These are phyloP conservation scores for Populus hybrid DNA, from an alignment of 441 rosid genomes.

Conservation along the genomic window DNA sequence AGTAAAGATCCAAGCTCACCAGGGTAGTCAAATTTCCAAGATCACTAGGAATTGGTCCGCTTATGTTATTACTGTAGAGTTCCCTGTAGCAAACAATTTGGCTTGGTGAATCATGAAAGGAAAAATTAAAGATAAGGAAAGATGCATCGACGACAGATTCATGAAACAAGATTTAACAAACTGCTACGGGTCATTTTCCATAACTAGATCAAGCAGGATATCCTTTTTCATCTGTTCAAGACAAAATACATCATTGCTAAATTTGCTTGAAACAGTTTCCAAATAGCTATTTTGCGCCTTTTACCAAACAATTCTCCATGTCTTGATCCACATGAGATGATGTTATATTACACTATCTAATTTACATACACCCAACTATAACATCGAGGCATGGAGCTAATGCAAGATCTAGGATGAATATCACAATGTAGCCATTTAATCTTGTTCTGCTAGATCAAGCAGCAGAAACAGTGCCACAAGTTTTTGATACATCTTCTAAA, in stretches of 20 bases:
- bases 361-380: not conserved
- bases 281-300: too few relatives aligned
- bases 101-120: conserved; percentile 14
- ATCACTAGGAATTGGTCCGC: conserved; percentile 83
- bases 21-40: conserved; percentile 88
- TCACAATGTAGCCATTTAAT: not conserved
- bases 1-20: conserved; percentile 99
- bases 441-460: not conserved
- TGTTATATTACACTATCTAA: not conserved
- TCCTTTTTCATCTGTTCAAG: not conserved
- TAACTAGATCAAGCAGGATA: conserved; percentile 1
- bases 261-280: too few relatives aligned
- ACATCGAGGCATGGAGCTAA: not conserved
- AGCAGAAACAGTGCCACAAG: not conserved
- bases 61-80: conserved; percentile 88
- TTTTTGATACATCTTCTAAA: not conserved
- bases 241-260: not conserved
- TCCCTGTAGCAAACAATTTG: conserved; percentile 48
- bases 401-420: not conserved
- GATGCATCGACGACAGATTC: not conserved
- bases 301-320: not conserved
- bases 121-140: not conserved
- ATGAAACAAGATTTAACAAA: not conserved
- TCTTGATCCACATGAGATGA: conserved; percentile 1
- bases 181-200: not conserved